Percentiles rank a stretch among this genome's conserved stretches.
Evolutionary conservation across 2,329 filamentous ascomycete species (phyloP).

Genomic region (Mollisiaceae sp.): DNA sequence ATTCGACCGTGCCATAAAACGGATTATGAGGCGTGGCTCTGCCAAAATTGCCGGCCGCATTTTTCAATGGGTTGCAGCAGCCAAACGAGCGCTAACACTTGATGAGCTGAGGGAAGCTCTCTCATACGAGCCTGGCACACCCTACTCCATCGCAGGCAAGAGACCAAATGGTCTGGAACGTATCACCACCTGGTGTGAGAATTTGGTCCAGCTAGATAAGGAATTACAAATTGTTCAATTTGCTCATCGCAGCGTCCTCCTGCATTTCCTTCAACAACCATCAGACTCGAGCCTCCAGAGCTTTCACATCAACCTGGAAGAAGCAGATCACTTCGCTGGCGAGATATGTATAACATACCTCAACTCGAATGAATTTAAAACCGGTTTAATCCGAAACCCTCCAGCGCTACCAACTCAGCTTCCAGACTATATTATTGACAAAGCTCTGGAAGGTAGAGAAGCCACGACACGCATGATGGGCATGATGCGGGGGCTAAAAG

Average conservation of each 20-base stretch:
- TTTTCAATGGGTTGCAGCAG: slow-evolving; percentile 44
- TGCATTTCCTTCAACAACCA: slow-evolving; percentile 35
- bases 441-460: slow-evolving; percentile 8
- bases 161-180: slow-evolving; percentile 39
- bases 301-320: slow-evolving; percentile 38
- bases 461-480: slow-evolving; percentile 12
- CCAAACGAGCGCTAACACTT: slow-evolving; percentile 43
- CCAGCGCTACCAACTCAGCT: slow-evolving; percentile 16
- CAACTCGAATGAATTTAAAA: slow-evolving; percentile 47
- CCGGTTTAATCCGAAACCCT: slow-evolving; percentile 31
- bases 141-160: slow-evolving; percentile 34
- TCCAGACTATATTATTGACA: slow-evolving; percentile 22
- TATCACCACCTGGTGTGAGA: slow-evolving; percentile 43
- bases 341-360: slow-evolving; percentile 49
- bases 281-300: slow-evolving; percentile 14
- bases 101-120: slow-evolving; percentile 47
- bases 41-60: slow-evolving; percentile 32
- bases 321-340: slow-evolving; percentile 42
- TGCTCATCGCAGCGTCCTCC: slow-evolving; percentile 42
- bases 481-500: slow-evolving; percentile 14
- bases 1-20: slow-evolving; percentile 38
- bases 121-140: slow-evolving; percentile 43
- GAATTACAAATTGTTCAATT: slow-evolving; percentile 43
- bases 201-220: slow-evolving; percentile 44
- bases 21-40: slow-evolving; percentile 36